Conservation (phyloP, 306 rosid species). For the Prunus armeniaca region DNA sequence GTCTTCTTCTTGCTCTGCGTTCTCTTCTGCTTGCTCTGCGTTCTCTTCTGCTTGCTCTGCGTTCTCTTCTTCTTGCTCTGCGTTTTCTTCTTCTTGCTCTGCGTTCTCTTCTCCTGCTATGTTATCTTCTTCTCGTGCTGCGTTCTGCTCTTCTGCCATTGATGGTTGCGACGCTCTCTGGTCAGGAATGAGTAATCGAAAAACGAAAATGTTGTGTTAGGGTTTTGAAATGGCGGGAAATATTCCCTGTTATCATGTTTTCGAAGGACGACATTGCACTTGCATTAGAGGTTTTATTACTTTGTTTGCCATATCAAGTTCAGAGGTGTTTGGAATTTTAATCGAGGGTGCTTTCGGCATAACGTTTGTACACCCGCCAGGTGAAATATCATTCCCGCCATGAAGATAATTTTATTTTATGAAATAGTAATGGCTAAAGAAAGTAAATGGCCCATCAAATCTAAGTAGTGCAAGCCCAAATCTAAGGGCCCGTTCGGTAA, state of each 20-base stretch:
- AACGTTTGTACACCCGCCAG: neutral
- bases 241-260: neutral
- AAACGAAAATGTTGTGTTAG: neutral
- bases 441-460: too few species aligned
- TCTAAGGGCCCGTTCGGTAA: too few species aligned
- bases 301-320: neutral
- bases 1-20: neutral
- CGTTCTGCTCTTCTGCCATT: constrained; percentile 8
- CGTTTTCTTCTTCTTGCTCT: neutral
- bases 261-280: neutral
- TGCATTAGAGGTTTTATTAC: neutral
- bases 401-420: too few species aligned
- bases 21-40: neutral
- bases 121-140: neutral
- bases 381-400: constrained; percentile 8
- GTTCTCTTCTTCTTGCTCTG: neutral
- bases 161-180: neutral
- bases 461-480: too few species aligned
- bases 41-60: constrained; percentile 30
- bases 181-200: neutral
- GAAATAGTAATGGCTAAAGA: too few species aligned
- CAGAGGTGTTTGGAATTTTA: neutral
- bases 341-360: neutral
- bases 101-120: neutral
- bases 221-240: constrained; percentile 52